A percentile compares a stretch with the other conserved stretches of the same genome.
phyloP scores from a whole-genome alignment of 495 filamentous ascomycete genomes.

The Hypoxylon trugodes region DNA sequence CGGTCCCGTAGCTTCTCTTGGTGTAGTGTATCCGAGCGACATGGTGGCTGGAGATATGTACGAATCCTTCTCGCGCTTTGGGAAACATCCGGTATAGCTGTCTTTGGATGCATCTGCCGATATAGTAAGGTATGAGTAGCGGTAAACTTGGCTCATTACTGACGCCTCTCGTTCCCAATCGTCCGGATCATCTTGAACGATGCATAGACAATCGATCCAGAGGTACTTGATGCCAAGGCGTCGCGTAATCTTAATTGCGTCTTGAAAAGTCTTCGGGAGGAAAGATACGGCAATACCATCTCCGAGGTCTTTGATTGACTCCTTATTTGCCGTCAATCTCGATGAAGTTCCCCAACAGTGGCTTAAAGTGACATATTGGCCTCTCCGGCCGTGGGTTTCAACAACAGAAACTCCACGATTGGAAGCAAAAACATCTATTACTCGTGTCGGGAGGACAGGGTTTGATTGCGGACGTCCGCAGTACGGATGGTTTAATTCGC shows the following conservation, averaged over 20 bases:
- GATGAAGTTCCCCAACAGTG: constrained; percentile 29
- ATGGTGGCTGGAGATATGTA: constrained; percentile 13
- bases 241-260: constrained; percentile 25
- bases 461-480: constrained; percentile 16
- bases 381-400: constrained; percentile 5
- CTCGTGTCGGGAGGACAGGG: constrained; percentile 6
- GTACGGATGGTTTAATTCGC: constrained; percentile 9
- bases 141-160: constrained; percentile 43
- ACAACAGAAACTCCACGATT: constrained; percentile 8
- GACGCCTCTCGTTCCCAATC: constrained; percentile 45
- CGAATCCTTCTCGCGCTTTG: constrained; percentile 16
- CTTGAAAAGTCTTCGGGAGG: constrained; percentile 31
- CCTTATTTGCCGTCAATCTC: constrained; percentile 20
- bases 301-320: constrained; percentile 13
- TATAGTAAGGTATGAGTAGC: constrained; percentile 39
- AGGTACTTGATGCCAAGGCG: constrained; percentile 41
- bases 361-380: constrained; percentile 23
- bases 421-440: constrained; percentile 19
- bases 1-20: constrained; percentile 17
- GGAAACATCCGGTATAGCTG: constrained; percentile 12
- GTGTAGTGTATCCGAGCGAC: constrained; percentile 7
- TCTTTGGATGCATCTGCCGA: constrained; percentile 24
- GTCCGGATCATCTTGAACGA: constrained; percentile 43
- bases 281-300: constrained; percentile 23
- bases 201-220: constrained; percentile 51